Evolutionary conservation across 768 basidiomycete genomes (phyloP).

Genomic region (Lactarius deliciosus): DNA sequence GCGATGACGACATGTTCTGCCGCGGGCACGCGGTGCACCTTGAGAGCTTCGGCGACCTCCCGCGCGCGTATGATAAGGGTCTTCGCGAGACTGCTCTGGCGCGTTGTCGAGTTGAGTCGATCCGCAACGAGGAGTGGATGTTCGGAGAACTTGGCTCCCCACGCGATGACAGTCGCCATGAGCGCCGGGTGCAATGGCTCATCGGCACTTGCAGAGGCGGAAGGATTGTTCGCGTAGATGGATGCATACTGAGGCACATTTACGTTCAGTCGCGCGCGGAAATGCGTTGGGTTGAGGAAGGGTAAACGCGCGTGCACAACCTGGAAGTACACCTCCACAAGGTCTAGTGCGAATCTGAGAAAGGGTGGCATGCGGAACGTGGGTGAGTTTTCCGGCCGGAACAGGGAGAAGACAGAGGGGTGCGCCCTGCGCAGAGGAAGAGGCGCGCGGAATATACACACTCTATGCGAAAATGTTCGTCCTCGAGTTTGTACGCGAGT

Average conservation of each 20-base stretch:
- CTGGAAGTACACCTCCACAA: conserved; percentile 94
- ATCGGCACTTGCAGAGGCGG: conserved; percentile 32
- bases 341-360: conserved; percentile 82
- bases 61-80: conserved; percentile 76
- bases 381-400: conserved; percentile 26
- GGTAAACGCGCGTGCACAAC: conserved; percentile 88
- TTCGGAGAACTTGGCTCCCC: conserved; percentile 93
- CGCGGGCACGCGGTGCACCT: conserved; percentile 78
- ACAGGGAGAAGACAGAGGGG: background rate
- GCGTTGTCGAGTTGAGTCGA: conserved; percentile 57
- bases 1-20: conserved; percentile 81
- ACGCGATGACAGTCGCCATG: conserved; percentile 84
- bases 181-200: conserved; percentile 66
- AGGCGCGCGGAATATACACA: conserved; percentile 47
- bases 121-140: conserved; percentile 82
- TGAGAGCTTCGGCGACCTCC: conserved; percentile 83
- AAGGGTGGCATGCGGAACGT: conserved; percentile 23
- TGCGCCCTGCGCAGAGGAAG: conserved; percentile 5
- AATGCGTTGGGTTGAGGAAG: conserved; percentile 78
- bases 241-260: conserved; percentile 33
- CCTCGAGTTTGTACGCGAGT: conserved; percentile 65
- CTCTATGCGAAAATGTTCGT: conserved; percentile 78
- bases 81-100: conserved; percentile 77
- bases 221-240: conserved; percentile 17
- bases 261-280: conserved; percentile 61